Percentiles rank a stretch among this genome's conserved stretches.
Evolutionary conservation across 2,329 filamentous ascomycete species (phyloP).

Genomic region (Fusarium buharicum): DNA sequence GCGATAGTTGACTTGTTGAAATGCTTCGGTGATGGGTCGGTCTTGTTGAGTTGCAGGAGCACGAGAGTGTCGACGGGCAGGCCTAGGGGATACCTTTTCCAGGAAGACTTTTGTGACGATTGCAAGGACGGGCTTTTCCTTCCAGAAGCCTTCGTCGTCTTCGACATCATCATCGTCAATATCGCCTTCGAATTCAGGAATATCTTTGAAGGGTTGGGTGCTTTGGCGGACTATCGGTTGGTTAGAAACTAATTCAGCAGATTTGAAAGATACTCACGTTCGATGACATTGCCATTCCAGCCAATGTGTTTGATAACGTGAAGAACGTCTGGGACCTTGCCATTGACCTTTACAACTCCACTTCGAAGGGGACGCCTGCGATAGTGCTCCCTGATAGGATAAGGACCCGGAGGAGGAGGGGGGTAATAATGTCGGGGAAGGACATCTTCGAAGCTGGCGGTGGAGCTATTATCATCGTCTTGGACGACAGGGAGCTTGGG

Average conservation of each 20-base stretch:
- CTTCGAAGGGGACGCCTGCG: too few relatives aligned
- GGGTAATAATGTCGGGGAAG: not conserved
- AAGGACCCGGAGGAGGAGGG: not conserved
- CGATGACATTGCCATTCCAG: slow-evolving; percentile 48
- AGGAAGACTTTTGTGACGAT: slow-evolving; percentile 54
- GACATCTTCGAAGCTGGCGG: slow-evolving; percentile 41
- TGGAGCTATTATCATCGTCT: slow-evolving; percentile 35
- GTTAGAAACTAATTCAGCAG: slow-evolving; percentile 24
- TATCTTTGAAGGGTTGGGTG: slow-evolving; percentile 51
- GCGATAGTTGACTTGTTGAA: slow-evolving; percentile 39
- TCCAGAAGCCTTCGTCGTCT: slow-evolving; percentile 18
- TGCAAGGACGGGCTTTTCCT: slow-evolving; percentile 54
- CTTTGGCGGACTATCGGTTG: slow-evolving; percentile 51
- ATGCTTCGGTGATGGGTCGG: slow-evolving; percentile 47
- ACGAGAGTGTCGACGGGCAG: slow-evolving; percentile 12
- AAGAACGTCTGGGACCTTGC: slow-evolving; percentile 54
- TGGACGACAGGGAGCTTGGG: slow-evolving; percentile 22
- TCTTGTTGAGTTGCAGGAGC: slow-evolving; percentile 31
- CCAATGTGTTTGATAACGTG: slow-evolving; percentile 56
- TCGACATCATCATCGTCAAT: slow-evolving; percentile 43
- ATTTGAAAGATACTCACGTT: slow-evolving; percentile 47
- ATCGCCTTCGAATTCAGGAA: slow-evolving; percentile 45
- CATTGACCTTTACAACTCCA: slow-evolving; percentile 42
- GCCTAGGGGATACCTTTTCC: slow-evolving; percentile 13
- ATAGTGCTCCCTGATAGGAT: too few relatives aligned